Conservation (phyloP, 805 yeast species). For the Ogataea trehaloabstinens region DNA sequence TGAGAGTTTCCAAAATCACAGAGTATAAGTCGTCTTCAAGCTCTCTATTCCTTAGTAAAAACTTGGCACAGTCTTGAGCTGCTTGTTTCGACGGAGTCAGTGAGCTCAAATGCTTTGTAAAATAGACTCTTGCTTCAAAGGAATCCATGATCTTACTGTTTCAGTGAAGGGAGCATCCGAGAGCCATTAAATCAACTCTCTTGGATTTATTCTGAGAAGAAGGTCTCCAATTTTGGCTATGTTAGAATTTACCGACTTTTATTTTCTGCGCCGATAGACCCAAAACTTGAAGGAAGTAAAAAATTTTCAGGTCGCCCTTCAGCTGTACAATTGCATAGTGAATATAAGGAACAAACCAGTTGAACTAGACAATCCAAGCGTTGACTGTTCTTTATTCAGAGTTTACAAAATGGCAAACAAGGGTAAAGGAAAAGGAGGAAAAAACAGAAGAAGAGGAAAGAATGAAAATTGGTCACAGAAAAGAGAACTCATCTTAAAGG, state of each 20-base stretch:
- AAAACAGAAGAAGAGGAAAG: slow-evolving; percentile 98
- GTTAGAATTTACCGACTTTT: too few species aligned
- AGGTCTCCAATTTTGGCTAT: not conserved
- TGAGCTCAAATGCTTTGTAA: slow-evolving; percentile 60
- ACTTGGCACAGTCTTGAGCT: slow-evolving; percentile 51
- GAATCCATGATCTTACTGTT: slow-evolving; percentile 62
- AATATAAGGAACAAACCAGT: too few species aligned
- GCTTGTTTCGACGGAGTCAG: slow-evolving; percentile 62
- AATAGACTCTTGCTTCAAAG: slow-evolving; percentile 78
- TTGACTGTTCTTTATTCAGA: too few species aligned
- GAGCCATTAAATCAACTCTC: slow-evolving; percentile 1
- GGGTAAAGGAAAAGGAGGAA: slow-evolving; percentile 64
- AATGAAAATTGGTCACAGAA: slow-evolving; percentile 86
- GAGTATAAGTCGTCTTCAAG: slow-evolving; percentile 68
- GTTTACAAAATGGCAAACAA: slow-evolving; percentile 49
- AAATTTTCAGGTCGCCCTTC: too few species aligned
- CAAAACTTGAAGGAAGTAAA: too few species aligned
- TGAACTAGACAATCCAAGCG: too few species aligned
- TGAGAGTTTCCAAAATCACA: slow-evolving; percentile 59
- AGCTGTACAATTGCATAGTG: too few species aligned
- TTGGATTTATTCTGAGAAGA: slow-evolving; percentile 2
- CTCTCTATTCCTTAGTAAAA: slow-evolving; percentile 55
- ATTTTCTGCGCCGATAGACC: too few species aligned
- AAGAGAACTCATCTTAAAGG: slow-evolving; percentile 89
- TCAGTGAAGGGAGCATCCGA: not conserved